Conservation (phyloP, 179 eudicot species). For the Corrigiola litoralis region DNA sequence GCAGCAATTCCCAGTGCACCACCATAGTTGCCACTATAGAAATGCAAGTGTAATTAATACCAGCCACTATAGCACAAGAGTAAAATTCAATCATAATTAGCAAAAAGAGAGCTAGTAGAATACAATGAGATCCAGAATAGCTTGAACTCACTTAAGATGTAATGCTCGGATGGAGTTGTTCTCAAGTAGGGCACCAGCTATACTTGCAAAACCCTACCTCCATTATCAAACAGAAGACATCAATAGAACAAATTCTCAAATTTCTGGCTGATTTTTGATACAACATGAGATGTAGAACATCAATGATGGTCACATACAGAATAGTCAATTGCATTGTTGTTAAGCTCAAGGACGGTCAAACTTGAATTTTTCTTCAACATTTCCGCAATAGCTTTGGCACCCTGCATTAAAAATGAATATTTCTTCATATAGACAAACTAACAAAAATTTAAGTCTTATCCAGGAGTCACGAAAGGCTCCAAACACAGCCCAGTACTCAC, state of each 20-base stretch:
- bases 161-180: slow-evolving; percentile 52
- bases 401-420: slow-evolving; percentile 45
- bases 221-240: slow-evolving; percentile 41
- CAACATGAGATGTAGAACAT: slow-evolving; percentile 16
- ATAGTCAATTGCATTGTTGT: slow-evolving; percentile 84
- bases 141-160: slow-evolving; percentile 69
- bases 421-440: neutral
- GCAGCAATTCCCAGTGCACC: slow-evolving; percentile 86
- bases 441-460: neutral
- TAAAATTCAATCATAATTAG: neutral
- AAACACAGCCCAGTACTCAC: too few species aligned
- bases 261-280: slow-evolving; percentile 10
- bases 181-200: slow-evolving; percentile 87
- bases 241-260: slow-evolving; percentile 29
- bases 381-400: slow-evolving; percentile 87
- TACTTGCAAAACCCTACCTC: slow-evolving; percentile 97
- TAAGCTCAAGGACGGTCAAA: slow-evolving; percentile 72
- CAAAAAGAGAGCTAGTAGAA: neutral
- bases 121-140: slow-evolving; percentile 4
- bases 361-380: slow-evolving; percentile 79
- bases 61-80: neutral
- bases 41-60: slow-evolving; percentile 1
- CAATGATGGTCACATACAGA: slow-evolving; percentile 61
- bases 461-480: neutral
- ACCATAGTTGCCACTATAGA: slow-evolving; percentile 80